phyloP scores from a whole-genome alignment of 2,329 filamentous ascomycete genomes.

The Fusarium sp. region DNA sequence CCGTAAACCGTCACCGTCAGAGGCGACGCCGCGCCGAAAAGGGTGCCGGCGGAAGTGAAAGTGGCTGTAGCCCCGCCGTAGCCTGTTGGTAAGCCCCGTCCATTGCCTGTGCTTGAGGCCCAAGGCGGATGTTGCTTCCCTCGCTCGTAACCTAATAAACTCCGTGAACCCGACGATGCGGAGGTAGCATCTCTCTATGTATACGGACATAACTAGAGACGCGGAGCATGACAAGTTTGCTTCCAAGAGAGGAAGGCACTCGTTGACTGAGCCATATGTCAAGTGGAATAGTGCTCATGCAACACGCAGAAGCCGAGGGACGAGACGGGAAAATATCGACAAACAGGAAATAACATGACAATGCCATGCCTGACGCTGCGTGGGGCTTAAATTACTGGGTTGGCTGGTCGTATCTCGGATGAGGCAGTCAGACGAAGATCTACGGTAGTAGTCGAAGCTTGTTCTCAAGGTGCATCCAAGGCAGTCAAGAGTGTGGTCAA shows the following conservation, averaged over 20 bases:
- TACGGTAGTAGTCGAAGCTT: conserved; percentile 16
- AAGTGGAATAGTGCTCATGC: neutral
- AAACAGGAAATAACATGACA: neutral
- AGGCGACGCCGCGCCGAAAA: conserved; percentile 27
- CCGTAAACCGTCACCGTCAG: conserved; percentile 1
- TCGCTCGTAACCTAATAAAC: conserved; percentile 38
- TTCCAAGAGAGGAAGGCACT: conserved; percentile 35
- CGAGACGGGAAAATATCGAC: neutral
- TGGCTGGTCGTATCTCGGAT: conserved; percentile 19
- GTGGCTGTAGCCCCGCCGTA: conserved; percentile 12
- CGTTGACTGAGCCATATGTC: neutral
- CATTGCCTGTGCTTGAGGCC: conserved; percentile 9
- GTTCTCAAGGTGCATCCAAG: conserved; percentile 9
- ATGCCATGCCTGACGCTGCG: conserved; percentile 11
- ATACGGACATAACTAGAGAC: conserved; percentile 20
- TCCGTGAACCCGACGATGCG: conserved; percentile 42
- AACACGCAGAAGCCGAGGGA: conserved; percentile 1
- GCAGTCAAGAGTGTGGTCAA: neutral
- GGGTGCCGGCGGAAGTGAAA: conserved; percentile 13
- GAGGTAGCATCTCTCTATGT: conserved; percentile 21
- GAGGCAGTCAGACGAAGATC: conserved; percentile 32
- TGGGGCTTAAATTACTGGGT: conserved; percentile 25
- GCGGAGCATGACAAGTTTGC: conserved; percentile 20
- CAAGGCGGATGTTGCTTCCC: conserved; percentile 7
- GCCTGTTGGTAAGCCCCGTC: conserved; percentile 21